Evolutionary conservation across 805 yeast species (phyloP), one percentile per base, ranked within the genome.

Genomic region (Metschnikowia noctiluminum): DNA sequence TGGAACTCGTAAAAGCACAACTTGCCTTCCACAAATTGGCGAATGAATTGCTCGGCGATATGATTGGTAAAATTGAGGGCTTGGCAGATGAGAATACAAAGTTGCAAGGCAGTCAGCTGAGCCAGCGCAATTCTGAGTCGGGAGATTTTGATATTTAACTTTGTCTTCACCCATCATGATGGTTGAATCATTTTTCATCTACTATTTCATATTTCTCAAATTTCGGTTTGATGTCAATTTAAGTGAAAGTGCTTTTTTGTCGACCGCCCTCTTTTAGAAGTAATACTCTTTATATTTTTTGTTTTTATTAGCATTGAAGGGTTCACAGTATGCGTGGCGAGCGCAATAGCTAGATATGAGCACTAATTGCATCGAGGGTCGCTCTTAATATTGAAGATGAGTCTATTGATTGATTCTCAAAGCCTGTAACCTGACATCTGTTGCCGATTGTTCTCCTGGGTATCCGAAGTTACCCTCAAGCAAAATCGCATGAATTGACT

Each of bases 1-100:
- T 77, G 51, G 89, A 84, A 63, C 77, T 89, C 57, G 80, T 84
- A 48, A 77, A 77, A 61, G 96, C 96, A 40, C 96, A 89, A 69
- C 75, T 85, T 64, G 87, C 87, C 32, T 89, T 81, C 70, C 90
- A 85, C 70, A 85, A 85, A 71, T 78, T 83, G 51, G 89, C 95
- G 26, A 61, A 80, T 39, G 88, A 84, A 67, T 68, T 84, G 55
- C 76, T 89, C 60, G 81, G 79, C 42, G 79, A 77, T 43, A 78
- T 86, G 58, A 74, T 85, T 35, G 85, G 85, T 38, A 84, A 80
- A 51, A 69, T 85, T 46, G 87, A 85, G 68, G 70, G 65, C 54
- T 72, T 83, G 59, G 79, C 79, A 58, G 83, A 79, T 46, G 83
- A 81, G 74, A 53, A 47, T 42, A 28, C 62, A 41, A 49, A 51